These are phyloP conservation scores for Botrytis medusae DNA, from an alignment of 2,329 filamentous ascomycete species.

Conservation along the genomic window DNA sequence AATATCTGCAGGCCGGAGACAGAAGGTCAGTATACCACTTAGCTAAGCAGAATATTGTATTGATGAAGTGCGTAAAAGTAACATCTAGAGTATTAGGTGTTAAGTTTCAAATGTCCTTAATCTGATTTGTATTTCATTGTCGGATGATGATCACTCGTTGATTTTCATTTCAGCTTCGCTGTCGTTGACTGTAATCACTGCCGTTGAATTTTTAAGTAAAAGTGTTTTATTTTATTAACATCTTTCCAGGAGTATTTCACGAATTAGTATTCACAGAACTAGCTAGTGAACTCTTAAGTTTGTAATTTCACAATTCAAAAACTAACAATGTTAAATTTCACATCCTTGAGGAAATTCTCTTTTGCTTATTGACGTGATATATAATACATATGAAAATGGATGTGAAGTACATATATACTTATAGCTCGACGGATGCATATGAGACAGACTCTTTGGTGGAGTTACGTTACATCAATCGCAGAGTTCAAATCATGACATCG, in stretches of 20 bases:
- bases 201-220: background rate
- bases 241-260: background rate
- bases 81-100: background rate
- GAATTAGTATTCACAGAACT: accelerated
- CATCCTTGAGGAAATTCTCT: background rate
- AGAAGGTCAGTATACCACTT: accelerated
- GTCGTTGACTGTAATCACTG: background rate
- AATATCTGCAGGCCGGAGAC: background rate
- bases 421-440: background rate
- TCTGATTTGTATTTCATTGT: background rate
- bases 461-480: background rate
- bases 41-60: background rate
- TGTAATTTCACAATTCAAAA: too few species aligned
- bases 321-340: background rate
- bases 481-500: background rate
- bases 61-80: accelerated
- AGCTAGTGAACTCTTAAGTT: background rate
- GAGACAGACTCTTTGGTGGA: background rate
- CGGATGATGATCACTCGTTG: accelerated
- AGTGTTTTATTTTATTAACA: accelerated
- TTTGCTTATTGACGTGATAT: background rate
- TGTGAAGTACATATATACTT: background rate
- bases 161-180: too few species aligned
- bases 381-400: accelerated
- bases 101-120: background rate